Evolutionary conservation across 148 eudicot genomes (phyloP), one percentile per base, ranked within the genome.

Genomic region (Dysphania ambrosioides): DNA sequence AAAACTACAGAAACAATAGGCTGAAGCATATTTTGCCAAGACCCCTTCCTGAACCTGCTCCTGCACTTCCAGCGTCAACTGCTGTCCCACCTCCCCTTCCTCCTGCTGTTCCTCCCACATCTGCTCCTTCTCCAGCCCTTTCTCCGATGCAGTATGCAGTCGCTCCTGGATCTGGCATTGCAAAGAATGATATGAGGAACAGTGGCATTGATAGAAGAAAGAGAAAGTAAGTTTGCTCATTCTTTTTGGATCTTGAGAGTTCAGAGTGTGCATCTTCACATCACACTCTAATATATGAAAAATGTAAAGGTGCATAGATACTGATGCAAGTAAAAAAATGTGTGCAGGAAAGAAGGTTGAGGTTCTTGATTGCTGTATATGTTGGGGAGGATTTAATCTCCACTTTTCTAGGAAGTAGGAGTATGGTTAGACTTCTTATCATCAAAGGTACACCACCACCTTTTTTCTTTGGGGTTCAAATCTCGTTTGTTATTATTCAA

Each of bases 21-120:
- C 81, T 95, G 81, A 90, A 95, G 87, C 96, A 95, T 81, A 95
- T 92, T 68, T 73, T 95, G 70, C 97, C 98, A 11, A 90, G 87
- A 85, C 74, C 91, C 57, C 90, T 90, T 79, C 97, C 96, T 32
- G 98, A 90, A 79, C 82, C 93, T 73, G 77, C 65, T 72, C 78
- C 82, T 78, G 88, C 86, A 30, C 84, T 86, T 5, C 80, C 88
- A 29, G 77, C 89, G 71, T 21, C 80, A 47, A 41, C 78, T 27
- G 19, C 88, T 49, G 83, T 82, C 67, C 88, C 88, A 55, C 82
- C 84, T 18, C 75, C 87, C 49, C 73, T 84, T 63, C 87, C 90
- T 53, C 74, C 96, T 62, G 70, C 81, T 3, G 16, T 84, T 58
- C 80, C 78, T 6, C 70, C 89, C 13, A 72, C 87, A 23, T 72